Base-by-base conservation (phyloP, 139 green algal genomes). In the Auxenochlorella pyrenoidosa region DNA sequence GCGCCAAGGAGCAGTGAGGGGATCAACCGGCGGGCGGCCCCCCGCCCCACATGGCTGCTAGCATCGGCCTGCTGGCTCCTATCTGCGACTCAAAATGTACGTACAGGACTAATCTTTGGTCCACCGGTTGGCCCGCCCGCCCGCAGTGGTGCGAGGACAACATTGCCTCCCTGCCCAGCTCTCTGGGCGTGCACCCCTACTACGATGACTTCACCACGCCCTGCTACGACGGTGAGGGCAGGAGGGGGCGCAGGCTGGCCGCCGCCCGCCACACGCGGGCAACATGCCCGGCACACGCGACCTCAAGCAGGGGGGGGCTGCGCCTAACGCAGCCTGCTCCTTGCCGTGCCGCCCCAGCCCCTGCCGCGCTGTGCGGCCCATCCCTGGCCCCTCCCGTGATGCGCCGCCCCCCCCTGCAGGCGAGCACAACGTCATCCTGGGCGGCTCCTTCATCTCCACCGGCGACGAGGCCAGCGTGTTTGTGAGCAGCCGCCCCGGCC, bases 151-250 rank as follows among this genome's bases (percentile, higher is more conserved):
- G 89, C 22, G 94, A 96, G 91, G 94, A 97, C 89, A 86, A 92
- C 80, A 95, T 95, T 80, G 88, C 94, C 16, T 94, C 91, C 26
- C 92, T 95, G 80, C 90, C 91, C 15, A 89, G 89, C 72, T 81
- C 75, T 15, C 79, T 75, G 26, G 89, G 86, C n/a, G 86, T 90
- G 76, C 92, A 95, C 90, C 91, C 91, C n/a, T 94, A 89, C 86
- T 97, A 97, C 54, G 94, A 97, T 88, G 95, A 97, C 88, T 97
- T 97, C 91, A 91, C 85, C 40, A 82, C 88, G 32, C 94, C 94
- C 34, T 97, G 94, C 92, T 97, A 96, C 86, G 94, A 87, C 22
- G 82, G 77, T 66, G 51, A 51, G 76, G 1, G 30, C 22, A n/a
- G n/a, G n/a, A n/a, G n/a, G n/a, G n/a, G n/a, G n/a, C n/a, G n/a